Evolutionary conservation across 2,329 filamentous ascomycete genomes (phyloP).

Genomic region (Colletotrichum endophyticum): DNA sequence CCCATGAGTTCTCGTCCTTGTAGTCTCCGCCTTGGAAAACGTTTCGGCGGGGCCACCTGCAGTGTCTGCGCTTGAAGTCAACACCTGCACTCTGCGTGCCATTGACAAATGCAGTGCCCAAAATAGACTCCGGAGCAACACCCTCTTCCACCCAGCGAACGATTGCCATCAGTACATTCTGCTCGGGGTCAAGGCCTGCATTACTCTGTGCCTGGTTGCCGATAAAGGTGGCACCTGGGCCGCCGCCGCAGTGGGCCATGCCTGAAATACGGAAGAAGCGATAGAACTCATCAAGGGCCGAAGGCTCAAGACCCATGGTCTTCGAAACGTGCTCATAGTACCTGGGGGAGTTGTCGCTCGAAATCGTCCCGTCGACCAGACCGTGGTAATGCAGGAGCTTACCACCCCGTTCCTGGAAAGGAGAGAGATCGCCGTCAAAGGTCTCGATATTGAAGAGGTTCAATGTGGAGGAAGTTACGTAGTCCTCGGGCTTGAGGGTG

Average conservation of each 20-base stretch:
- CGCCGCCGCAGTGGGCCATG: conserved; percentile 34
- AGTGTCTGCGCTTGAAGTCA: conserved; percentile 35
- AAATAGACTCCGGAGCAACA: conserved; percentile 28
- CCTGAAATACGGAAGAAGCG: conserved; percentile 36
- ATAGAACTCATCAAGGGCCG: conserved; percentile 39
- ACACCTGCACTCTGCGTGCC: conserved; percentile 27
- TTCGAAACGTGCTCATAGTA: conserved; percentile 53
- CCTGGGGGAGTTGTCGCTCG: conserved; percentile 46
- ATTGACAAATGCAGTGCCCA: conserved; percentile 37
- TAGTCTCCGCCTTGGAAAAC: conserved; percentile 26
- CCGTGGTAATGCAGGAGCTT: conserved; percentile 55
- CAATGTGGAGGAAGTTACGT: conserved; percentile 26
- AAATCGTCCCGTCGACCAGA: conserved; percentile 44
- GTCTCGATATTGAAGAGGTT: conserved; percentile 46
- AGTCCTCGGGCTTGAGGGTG: conserved; percentile 37
- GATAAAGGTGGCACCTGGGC: conserved; percentile 29
- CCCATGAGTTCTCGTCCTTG: conserved; percentile 18
- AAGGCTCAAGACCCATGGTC: conserved; percentile 42
- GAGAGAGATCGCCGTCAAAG: conserved; percentile 41
- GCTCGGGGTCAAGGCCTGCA: conserved; percentile 28
- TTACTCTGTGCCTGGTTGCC: conserved; percentile 27
- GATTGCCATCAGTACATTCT: conserved; percentile 33
- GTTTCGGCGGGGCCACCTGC: conserved; percentile 36
- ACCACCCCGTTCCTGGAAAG: conserved; percentile 41
- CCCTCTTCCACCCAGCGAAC: conserved; percentile 35